Conservation (phyloP, 768 basidiomycete species). For the Galerina sulciceps region DNA sequence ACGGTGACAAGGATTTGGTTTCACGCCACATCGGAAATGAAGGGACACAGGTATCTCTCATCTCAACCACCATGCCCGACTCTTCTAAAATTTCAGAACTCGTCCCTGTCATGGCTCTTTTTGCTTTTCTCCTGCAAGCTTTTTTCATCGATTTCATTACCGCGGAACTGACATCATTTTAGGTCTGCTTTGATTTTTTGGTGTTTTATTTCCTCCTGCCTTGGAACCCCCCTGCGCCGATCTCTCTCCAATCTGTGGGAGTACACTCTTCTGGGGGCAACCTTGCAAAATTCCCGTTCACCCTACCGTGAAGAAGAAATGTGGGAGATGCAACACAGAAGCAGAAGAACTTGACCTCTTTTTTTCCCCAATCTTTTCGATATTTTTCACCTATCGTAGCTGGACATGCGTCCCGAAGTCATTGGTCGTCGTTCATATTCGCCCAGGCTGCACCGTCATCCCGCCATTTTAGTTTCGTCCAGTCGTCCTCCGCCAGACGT, state of each 20-base stretch:
- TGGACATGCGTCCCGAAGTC: too few species aligned
- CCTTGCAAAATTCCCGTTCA: slow-evolving; percentile 25
- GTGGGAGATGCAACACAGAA: slow-evolving; percentile 60
- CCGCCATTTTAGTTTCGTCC: slow-evolving; percentile 4
- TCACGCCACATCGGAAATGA: background rate
- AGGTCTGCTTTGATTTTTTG: slow-evolving; percentile 53
- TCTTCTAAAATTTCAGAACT: slow-evolving; percentile 33
- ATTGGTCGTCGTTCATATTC: background rate
- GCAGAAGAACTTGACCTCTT: slow-evolving; percentile 22
- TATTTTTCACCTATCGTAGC: too few species aligned
- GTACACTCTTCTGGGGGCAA: slow-evolving; percentile 44
- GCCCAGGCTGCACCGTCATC: background rate
- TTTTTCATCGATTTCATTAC: slow-evolving; percentile 1
- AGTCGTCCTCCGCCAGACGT: slow-evolving; percentile 5
- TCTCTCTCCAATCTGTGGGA: slow-evolving; percentile 55
- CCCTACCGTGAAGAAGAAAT: slow-evolving; percentile 49
- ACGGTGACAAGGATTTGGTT: slow-evolving; percentile 23
- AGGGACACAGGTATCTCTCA: background rate
- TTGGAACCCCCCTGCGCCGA: slow-evolving; percentile 54
- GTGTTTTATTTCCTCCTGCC: slow-evolving; percentile 72
- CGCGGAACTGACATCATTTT: background rate
- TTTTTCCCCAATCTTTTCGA: background rate
- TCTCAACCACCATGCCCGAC: slow-evolving; percentile 16
- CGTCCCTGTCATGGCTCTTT: slow-evolving; percentile 45
- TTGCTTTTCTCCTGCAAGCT: slow-evolving; percentile 54